Base-by-base conservation (phyloP, 2,329 filamentous ascomycete species). In the Cladosporium sp. region DNA sequence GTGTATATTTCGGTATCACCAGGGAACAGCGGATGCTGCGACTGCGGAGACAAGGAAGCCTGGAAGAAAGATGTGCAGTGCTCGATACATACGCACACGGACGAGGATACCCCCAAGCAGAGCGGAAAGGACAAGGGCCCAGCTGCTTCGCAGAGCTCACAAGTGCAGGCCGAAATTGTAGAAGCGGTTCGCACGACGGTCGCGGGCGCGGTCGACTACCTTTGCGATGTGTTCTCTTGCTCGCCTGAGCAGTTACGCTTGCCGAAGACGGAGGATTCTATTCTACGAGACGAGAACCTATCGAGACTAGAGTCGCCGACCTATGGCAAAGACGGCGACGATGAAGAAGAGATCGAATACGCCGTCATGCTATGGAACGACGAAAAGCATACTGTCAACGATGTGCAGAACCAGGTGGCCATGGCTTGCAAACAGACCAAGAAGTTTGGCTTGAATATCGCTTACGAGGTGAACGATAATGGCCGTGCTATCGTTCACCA, bases 141-240 rank as follows among this genome's bases (percentile, higher is more conserved):
- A 28, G 61, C 36, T 44, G 49, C 49, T 57, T 24, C 26, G 21
- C 59, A 54, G 11, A 15, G n/a, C 47, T 57, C 61, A 36, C 78
- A 63, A 68, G 79, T 97, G 59, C 92, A 95, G 0, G 84, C 87
- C 36, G 92, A 96, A 51, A 84, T 98, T 62, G 81, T 91, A 36
- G 83, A 88, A 66, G 90, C 88, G 73, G 92, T 98, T 68, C 87
- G 89, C 65, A 92, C 92, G 85, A 98, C 95, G 0, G 89, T 99
- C 69, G 88, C 91, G 1, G 87, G 92, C 67, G 90, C 89, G 12
- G 86, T 98, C 68, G 95, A 99, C 80, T 99, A 97, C 77, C 89
- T 99, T 69, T 97, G 94, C 80, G 95, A 99, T 81, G 93, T 99
- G 68, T 93, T 98, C 70, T 98, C 95, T 2, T 99, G 96, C 80